Evolutionary conservation across 2,329 filamentous ascomycete genomes (phyloP).

Genomic region (Fusarium longipes): DNA sequence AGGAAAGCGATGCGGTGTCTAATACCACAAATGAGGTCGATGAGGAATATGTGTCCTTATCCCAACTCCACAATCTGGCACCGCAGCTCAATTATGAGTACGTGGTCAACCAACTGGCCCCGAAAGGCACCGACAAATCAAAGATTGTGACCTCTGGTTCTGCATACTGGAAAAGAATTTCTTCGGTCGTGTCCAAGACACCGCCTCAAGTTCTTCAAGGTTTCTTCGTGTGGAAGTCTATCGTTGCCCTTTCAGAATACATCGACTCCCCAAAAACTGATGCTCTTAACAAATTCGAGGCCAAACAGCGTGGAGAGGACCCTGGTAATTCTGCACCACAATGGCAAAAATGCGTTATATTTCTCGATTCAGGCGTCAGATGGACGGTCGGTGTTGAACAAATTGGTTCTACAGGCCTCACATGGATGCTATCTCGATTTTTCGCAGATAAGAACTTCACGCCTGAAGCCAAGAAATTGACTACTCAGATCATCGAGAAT

Average conservation of each 20-base stretch:
- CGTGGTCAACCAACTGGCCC: conserved; percentile 15
- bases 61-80: background rate
- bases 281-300: conserved; percentile 69
- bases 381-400: background rate
- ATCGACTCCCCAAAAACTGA: conserved; percentile 71
- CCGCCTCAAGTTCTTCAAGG: conserved; percentile 66
- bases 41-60: background rate
- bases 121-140: background rate
- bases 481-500: conserved; percentile 74
- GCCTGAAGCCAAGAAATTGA: conserved; percentile 71
- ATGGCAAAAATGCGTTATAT: conserved; percentile 1
- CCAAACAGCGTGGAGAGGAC: conserved; percentile 65
- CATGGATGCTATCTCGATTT: conserved; percentile 77
- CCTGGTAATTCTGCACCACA: background rate
- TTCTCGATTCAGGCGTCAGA: conserved; percentile 4
- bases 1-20: background rate
- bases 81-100: conserved; percentile 23
- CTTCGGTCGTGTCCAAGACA: conserved; percentile 48
- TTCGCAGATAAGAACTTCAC: conserved; percentile 76
- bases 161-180: background rate
- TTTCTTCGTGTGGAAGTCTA: conserved; percentile 73
- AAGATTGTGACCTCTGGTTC: background rate
- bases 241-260: conserved; percentile 62
- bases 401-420: conserved; percentile 55
- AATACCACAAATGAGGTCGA: background rate